Evolutionary conservation across 2,329 filamentous ascomycete species (phyloP).

Genomic region (Xylaria sp.): DNA sequence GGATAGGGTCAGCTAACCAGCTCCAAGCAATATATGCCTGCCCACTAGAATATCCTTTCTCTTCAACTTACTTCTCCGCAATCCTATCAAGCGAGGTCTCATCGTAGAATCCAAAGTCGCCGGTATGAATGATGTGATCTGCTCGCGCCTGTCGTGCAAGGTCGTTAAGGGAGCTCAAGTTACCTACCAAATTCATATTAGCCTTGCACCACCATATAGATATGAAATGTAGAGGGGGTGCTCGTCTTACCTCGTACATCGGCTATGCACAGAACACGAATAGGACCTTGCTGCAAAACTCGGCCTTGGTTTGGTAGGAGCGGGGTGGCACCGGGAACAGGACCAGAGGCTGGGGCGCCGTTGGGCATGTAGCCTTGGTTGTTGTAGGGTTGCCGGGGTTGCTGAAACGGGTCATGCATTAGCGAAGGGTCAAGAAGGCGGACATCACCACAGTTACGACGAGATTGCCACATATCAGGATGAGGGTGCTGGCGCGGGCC

Average conservation of each 20-base stretch:
- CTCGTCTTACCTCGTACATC: conserved; percentile 73
- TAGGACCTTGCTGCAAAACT: conserved; percentile 72
- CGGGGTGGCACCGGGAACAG: conserved; percentile 70
- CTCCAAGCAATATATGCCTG: not conserved
- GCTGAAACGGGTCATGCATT: conserved; percentile 43
- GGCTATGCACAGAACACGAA: conserved; percentile 76
- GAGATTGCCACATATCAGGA: conserved; percentile 15
- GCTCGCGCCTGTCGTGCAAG: conserved; percentile 94
- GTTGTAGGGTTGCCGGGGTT: conserved; percentile 56
- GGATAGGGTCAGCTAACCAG: conserved; percentile 17
- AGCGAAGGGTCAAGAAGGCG: conserved; percentile 36
- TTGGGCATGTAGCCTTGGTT: conserved; percentile 72
- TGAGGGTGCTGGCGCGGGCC: conserved; percentile 6
- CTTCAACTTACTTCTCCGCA: conserved; percentile 85
- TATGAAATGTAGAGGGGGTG: conserved; percentile 14
- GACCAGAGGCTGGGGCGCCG: conserved; percentile 63
- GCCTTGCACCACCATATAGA: conserved; percentile 19
- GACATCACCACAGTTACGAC: conserved; percentile 35
- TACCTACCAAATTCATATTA: conserved; percentile 69
- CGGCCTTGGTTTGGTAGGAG: conserved; percentile 75
- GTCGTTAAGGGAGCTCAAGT: conserved; percentile 94
- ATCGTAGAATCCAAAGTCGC: conserved; percentile 99
- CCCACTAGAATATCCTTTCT: not conserved
- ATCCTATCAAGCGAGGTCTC: conserved; percentile 95
- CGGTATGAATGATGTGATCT: conserved; percentile 98